Percentiles rank a stretch among this genome's conserved stretches.
These are phyloP conservation scores for Pseudogymnoascus sp. DNA, from an alignment of 2,329 filamentous ascomycete species.

Conservation along the genomic window DNA sequence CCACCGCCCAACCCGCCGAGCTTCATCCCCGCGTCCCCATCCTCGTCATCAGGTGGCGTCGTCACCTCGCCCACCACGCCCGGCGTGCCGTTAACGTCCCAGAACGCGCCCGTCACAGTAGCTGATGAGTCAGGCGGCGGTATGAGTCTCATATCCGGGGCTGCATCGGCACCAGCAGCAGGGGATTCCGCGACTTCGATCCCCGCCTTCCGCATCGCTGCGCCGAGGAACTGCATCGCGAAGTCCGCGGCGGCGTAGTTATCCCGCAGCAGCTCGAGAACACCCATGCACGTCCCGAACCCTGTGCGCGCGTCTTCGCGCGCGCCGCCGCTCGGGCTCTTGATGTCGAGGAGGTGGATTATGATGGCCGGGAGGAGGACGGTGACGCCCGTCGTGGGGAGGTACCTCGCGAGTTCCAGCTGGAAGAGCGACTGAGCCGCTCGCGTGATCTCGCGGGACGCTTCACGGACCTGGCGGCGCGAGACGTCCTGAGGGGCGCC, in stretches of 20 bases:
- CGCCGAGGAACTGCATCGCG: no score
- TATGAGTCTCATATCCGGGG: no score
- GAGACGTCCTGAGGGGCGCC: conserved; percentile 75
- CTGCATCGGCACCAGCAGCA: no score
- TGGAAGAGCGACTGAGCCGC: conserved; percentile 72
- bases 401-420: conserved; percentile 60
- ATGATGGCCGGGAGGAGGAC: conserved; percentile 89
- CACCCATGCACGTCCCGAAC: no score
- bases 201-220: no score
- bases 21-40: neutral
- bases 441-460: conserved; percentile 76
- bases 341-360: conserved; percentile 64
- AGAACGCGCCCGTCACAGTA: neutral
- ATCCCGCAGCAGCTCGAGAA: no score
- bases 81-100: neutral
- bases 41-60: neutral
- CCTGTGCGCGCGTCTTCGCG: no score
- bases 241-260: no score
- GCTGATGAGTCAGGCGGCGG: no score
- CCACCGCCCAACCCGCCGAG: neutral
- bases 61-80: neutral
- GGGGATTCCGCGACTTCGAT: no score
- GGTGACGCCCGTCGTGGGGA: conserved; percentile 85
- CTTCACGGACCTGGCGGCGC: conserved; percentile 71
- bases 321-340: no score